These are phyloP conservation scores for Pistacia integerrima DNA, from an alignment of 345 rosid genomes.

Conservation along the genomic window DNA sequence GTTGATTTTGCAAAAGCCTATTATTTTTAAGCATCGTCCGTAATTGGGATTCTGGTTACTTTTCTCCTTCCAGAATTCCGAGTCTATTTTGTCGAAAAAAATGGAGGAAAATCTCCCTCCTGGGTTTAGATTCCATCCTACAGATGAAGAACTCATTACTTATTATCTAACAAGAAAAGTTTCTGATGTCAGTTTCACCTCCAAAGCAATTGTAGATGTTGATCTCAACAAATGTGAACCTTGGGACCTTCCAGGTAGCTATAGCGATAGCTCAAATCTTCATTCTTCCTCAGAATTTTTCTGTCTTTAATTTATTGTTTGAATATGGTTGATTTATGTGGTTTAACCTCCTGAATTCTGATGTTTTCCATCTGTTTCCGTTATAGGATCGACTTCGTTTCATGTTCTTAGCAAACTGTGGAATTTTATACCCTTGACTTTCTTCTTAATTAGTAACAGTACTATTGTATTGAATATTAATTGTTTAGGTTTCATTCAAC, in stretches of 20 bases:
- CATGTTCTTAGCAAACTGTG: too few relatives aligned
- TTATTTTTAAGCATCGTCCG: constrained; percentile 13
- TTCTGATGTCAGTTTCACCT: constrained; percentile 61
- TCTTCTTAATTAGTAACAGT: too few relatives aligned
- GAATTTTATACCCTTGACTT: too few relatives aligned
- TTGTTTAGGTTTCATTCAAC: too few relatives aligned
- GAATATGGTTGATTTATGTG: not conserved
- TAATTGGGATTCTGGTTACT: not conserved
- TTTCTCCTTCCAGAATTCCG: constrained; percentile 2
- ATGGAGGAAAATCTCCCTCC: constrained; percentile 96
- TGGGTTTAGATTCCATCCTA: constrained; percentile 96
- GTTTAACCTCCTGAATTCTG: not conserved
- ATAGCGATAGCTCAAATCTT: not conserved
- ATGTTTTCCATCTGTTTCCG: too few relatives aligned
- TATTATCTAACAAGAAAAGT: constrained; percentile 71
- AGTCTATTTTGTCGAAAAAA: not conserved
- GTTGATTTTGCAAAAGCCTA: constrained; percentile 11
- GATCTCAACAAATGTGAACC: constrained; percentile 99
- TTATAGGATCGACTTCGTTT: too few relatives aligned
- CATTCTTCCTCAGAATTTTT: not conserved
- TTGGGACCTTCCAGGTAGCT: constrained; percentile 96
- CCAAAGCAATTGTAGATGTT: constrained; percentile 85
- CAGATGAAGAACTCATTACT: constrained; percentile 96
- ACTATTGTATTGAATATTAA: too few relatives aligned
- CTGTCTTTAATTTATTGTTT: not conserved